phyloP scores from a whole-genome alignment of 2,329 filamentous ascomycete genomes.

The Aspergillus aculeatus region DNA sequence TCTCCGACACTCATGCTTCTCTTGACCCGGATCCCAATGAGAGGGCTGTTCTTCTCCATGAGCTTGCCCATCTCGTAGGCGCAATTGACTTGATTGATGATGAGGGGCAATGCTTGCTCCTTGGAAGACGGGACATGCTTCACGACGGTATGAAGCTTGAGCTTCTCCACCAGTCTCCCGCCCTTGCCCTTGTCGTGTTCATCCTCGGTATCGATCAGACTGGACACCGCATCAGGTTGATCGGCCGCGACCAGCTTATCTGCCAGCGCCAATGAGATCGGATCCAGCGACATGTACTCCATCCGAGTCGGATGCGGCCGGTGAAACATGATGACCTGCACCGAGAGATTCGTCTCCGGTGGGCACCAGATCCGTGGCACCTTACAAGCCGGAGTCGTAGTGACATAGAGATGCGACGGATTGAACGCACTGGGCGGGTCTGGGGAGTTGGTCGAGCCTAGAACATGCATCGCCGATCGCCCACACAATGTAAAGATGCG shows the following conservation, averaged over 20 bases:
- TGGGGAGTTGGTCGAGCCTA: slow-evolving; percentile 74
- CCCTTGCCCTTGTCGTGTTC: slow-evolving; percentile 65
- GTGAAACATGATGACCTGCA: slow-evolving; percentile 88
- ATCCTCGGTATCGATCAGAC: slow-evolving; percentile 69
- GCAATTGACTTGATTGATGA: slow-evolving; percentile 95
- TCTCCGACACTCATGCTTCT: slow-evolving; percentile 90
- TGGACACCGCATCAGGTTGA: slow-evolving; percentile 38
- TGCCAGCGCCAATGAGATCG: slow-evolving; percentile 81
- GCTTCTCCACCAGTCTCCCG: slow-evolving; percentile 73
- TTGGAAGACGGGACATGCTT: slow-evolving; percentile 75
- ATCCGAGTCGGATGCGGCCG: slow-evolving; percentile 80
- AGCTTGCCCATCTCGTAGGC: slow-evolving; percentile 83
- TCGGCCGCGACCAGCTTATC: slow-evolving; percentile 59
- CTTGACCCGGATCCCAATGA: slow-evolving; percentile 77
- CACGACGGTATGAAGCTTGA: slow-evolving; percentile 82
- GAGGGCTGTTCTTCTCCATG: slow-evolving; percentile 83
- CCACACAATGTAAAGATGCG: slow-evolving; percentile 85
- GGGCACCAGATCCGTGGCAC: slow-evolving; percentile 73
- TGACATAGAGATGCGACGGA: slow-evolving; percentile 67
- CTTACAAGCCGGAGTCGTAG: slow-evolving; percentile 49
- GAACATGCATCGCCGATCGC: slow-evolving; percentile 75
- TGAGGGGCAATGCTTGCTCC: slow-evolving; percentile 74
- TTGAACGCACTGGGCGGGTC: slow-evolving; percentile 56
- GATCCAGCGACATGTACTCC: slow-evolving; percentile 92
- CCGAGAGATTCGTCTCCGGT: slow-evolving; percentile 62